Evolutionary conservation across 148 eudicot genomes (phyloP), one percentile per base, ranked within the genome.

Genomic region (Vaccinium darrowii): DNA sequence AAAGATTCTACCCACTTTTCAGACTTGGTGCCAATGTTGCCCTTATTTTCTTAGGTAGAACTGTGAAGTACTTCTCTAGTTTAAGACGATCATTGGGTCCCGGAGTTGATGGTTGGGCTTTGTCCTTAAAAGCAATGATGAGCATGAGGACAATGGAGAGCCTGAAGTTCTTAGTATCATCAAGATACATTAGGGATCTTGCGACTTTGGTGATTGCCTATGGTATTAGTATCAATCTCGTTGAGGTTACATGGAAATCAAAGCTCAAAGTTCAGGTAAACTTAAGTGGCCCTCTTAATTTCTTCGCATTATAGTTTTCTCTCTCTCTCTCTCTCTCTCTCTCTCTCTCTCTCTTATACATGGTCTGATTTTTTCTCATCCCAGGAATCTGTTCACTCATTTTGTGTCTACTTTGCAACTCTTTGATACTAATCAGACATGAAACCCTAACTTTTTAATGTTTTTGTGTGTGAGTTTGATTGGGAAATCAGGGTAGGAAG

Each of bases 121-220:
- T 97, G 82, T 97, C 99, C 65, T 91, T 97, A 60, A 94, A 93
- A 88, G 98, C 89, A 82, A 97, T 97, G 98, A 97, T 97, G 99
- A 94, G 95, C 86, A 97, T 97, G 99, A 94, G 98, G 78, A 95
- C 98, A 69, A 93, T 95, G 98, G 99, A 97, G 94, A 97, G 99
- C 91, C 86, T 97, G 58, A 97, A 97, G 84, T 95, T 97, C 86
- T 94, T 97, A 89, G 96, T 90, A 43, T 95, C 98, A 1, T 94
- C 95, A 18, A 88, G 79, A 63, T 97, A 95, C 86, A 93, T 97
- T 39, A 89, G 99, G 89, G 98, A 97, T 92, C 96, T 97, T 76
- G 99, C 98, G 33, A 94, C 95, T 5, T 81, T 97, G 86, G 99
- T 97, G 63, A 98, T 97, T 57, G 99, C 99, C 57, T 97, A 97